Percentiles rank a stretch among this genome's conserved stretches.
Conservation (phyloP, 495 filamentous ascomycete species). For the Aspergillus egyptiacus region DNA sequence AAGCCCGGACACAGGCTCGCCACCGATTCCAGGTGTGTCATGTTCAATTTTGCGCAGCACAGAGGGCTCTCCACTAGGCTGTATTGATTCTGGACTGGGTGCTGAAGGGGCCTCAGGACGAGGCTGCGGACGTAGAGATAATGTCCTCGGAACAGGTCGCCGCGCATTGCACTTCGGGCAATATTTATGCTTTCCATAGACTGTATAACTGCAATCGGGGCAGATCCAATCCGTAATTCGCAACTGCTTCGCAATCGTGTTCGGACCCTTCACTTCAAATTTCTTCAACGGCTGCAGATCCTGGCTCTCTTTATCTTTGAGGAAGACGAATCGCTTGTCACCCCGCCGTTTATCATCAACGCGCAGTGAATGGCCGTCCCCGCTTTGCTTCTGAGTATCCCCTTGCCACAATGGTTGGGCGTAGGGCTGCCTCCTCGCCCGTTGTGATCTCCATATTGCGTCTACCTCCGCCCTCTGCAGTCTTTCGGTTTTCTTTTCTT, state of each 20-base stretch:
- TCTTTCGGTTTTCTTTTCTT: background rate
- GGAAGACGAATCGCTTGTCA: background rate
- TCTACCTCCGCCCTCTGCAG: no score
- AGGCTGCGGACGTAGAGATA: background rate
- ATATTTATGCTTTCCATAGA: conserved; percentile 18
- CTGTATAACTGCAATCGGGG: conserved; percentile 22
- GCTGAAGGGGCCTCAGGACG: no score
- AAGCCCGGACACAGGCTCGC: background rate
- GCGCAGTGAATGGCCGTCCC: background rate
- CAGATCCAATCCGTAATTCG: conserved; percentile 30
- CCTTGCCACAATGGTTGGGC: no score
- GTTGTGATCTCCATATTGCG: no score
- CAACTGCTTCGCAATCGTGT: background rate
- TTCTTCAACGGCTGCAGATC: conserved; percentile 11
- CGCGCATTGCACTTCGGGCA: conserved; percentile 31
- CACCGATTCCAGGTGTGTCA: background rate
- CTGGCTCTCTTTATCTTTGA: conserved; percentile 7
- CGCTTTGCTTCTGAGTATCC: background rate
- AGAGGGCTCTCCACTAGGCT: background rate
- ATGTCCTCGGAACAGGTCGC: conserved; percentile 11
- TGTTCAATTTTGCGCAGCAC: background rate
- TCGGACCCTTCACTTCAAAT: conserved; percentile 3
- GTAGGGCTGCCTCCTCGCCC: no score
- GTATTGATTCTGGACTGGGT: no score
- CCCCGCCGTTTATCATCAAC: no score